Evolutionary conservation across 169 alveolate species (phyloP), one percentile per base, ranked within the genome.

Genomic region (Cryptosporidium baileyi): DNA sequence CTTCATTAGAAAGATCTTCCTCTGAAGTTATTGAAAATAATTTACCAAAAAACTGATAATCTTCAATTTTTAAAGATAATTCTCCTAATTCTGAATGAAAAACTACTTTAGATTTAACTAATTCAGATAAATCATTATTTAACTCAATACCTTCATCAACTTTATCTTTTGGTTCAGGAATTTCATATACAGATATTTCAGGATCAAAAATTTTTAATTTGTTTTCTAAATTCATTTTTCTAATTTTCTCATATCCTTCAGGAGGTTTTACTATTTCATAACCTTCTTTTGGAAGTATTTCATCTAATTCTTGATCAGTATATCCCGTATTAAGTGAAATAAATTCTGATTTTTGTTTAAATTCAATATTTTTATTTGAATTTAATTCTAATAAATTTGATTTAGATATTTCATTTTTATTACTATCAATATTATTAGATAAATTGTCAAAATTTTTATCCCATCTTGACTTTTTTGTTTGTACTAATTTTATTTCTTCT

Each of bases 281-380:
- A 4, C 97, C 98, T 60, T 92, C 98, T 28, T 61, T 49, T 15
- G 99, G 99, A 19, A 97, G 89, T 28, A 97, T 89, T 41, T 94
- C 94, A 61, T 96, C 97, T 38, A 96, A 90, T 82, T 97, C 99
- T 82, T 96, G 99, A 90, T 98, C 99, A 0, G 99, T 96, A 81
- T 92, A 85, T 22, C 92, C 94, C 54, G 90, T 88, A 65, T 93
- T n/a, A n/a, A n/a, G n/a, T n/a, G n/a, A n/a, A n/a, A n/a, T n/a
- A n/a, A n/a, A n/a, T n/a, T n/a, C n/a, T n/a, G n/a, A n/a, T n/a
- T n/a, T n/a, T n/a, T n/a, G n/a, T n/a, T n/a, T n/a, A n/a, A n/a
- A n/a, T n/a, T n/a, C n/a, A n/a, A n/a, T n/a, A n/a, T n/a, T n/a
- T n/a, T n/a, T n/a, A n/a, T n/a, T n/a, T n/a, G n/a, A n/a, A n/a